Evolutionary conservation across 1,284 basidiomycete genomes (phyloP), one percentile per base, ranked within the genome.

Genomic region (Singerocomus inundabilis): DNA sequence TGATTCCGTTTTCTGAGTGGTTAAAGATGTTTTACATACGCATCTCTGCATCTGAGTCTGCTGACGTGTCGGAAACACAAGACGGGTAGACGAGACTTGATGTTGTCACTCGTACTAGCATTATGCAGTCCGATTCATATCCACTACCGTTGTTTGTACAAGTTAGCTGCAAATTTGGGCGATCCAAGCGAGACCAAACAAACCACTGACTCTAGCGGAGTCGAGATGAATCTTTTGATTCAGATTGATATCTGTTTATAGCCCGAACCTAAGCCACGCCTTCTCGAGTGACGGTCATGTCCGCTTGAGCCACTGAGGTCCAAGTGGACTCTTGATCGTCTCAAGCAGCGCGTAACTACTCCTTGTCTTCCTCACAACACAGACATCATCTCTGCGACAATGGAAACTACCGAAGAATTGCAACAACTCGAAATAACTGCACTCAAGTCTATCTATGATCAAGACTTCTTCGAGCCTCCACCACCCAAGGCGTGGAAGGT

Each of bases 401-500:
- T 88, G 86, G 85, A 86, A 69, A 76, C 80, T 56, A 75, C 77
- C 56, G 81, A 85, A 72, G 84, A 87, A 74, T 72, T 77, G 64
- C 87, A 90, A 71, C 74, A 82, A 57, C 71, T 79, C 55, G 88
- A 91, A 75, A 85, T 90, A 58, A 85, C 82, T 44, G 85, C 81
- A 37, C 74, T 91, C 56, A 79, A 82, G 68, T 84, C 87, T 54
- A 91, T 91, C 54, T 91, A 86, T 71, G 84, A 75, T 56, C 78
- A 85, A 54, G 82, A 88, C 60, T 89, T 88, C 61, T 74, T 82
- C 40, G 79, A 87, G 60, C 78, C 76, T 52, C 81, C 82, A 33
- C 81, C 86, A n/a, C 82, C 84, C 21, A 88, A 80, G 61, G 88
- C 79, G 49, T 91, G 88, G 88, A 90, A 88, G 78, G 87, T 86